A percentile compares a stretch with the other conserved stretches of the same genome.
These are phyloP conservation scores for Ustilago shanxiensis DNA, from an alignment of 1,284 basidiomycete genomes.

Conservation along the genomic window DNA sequence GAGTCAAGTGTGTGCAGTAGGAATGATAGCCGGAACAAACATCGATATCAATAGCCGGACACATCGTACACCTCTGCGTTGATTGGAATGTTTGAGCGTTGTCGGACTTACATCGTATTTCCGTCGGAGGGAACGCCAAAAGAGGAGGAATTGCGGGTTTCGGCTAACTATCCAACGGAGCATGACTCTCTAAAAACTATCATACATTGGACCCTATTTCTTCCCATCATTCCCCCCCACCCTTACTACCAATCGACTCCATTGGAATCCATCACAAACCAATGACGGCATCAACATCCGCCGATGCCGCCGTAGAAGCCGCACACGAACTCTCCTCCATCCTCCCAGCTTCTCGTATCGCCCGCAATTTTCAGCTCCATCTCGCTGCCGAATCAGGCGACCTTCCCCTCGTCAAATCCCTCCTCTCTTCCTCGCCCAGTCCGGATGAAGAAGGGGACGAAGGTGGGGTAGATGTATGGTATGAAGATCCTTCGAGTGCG, in stretches of 20 bases:
- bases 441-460: slow-evolving; percentile 1
- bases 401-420: slow-evolving; percentile 29
- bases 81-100: too few relatives aligned
- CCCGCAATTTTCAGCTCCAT: slow-evolving; percentile 55
- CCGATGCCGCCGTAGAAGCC: slow-evolving; percentile 6
- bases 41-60: too few relatives aligned
- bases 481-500: slow-evolving; percentile 75
- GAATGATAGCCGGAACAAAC: too few relatives aligned
- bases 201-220: background rate
- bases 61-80: too few relatives aligned
- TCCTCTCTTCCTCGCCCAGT: slow-evolving; percentile 35
- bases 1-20: too few relatives aligned
- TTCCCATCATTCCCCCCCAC: too few relatives aligned
- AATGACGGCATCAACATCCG: slow-evolving; percentile 8
- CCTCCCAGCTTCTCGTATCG: slow-evolving; percentile 42
- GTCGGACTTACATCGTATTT: background rate
- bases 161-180: background rate
- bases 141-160: background rate
- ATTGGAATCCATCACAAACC: background rate
- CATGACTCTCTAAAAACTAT: too few relatives aligned
- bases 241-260: too few relatives aligned
- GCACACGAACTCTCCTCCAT: slow-evolving; percentile 26
- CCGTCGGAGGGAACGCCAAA: too few relatives aligned
- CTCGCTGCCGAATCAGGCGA: slow-evolving; percentile 56
- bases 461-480: slow-evolving; percentile 80